Percentiles rank a stretch among this genome's conserved stretches.
Conservation (phyloP, 2,329 filamentous ascomycete species). For the Calonectria naviculata region DNA sequence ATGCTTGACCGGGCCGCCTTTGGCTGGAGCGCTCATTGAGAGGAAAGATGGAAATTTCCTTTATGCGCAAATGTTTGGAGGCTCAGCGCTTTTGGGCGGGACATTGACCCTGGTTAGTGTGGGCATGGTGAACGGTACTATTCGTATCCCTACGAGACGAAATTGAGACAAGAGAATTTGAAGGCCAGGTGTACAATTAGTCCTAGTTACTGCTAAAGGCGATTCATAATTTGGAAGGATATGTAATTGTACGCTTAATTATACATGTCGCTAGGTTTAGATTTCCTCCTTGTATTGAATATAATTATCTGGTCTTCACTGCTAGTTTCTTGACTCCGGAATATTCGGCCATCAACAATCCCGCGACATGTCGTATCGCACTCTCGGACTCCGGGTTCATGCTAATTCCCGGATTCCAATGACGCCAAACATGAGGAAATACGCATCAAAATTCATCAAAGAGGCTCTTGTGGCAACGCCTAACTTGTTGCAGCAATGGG, state of each 20-base stretch:
- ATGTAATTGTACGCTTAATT: neutral
- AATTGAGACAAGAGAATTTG: neutral
- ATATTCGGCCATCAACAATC: too few species aligned
- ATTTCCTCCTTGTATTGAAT: neutral
- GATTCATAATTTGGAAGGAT: neutral
- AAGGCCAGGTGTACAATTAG: neutral
- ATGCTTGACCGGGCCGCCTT: neutral
- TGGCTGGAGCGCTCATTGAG: neutral
- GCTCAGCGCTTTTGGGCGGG: neutral
- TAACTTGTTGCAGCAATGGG: neutral
- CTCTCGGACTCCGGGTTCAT: neutral
- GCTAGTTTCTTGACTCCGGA: too few species aligned
- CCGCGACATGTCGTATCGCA: too few species aligned
- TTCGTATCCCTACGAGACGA: neutral
- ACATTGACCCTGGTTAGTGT: neutral
- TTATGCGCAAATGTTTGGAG: neutral
- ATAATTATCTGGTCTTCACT: neutral
- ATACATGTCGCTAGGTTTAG: neutral
- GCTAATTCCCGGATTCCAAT: neutral
- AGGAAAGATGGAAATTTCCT: neutral
- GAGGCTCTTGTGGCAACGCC: neutral
- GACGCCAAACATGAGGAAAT: neutral
- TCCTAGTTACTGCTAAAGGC: neutral
- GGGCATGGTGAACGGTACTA: neutral
- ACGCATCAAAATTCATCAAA: neutral